These are phyloP conservation scores for Fraxinus platypoda DNA, from an alignment of 305 asterid genomes.

Conservation along the genomic window DNA sequence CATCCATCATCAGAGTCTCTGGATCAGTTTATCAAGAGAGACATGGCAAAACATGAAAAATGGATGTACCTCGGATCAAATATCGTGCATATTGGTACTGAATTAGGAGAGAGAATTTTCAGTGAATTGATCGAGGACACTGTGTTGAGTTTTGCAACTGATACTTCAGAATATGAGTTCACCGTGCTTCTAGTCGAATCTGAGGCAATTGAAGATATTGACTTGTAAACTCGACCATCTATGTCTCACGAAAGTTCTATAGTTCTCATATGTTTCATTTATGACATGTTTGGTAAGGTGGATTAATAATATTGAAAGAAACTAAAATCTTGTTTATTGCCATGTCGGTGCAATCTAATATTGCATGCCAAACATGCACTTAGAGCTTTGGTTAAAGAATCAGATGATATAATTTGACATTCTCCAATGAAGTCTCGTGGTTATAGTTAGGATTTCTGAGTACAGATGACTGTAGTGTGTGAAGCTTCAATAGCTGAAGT, in stretches of 20 bases:
- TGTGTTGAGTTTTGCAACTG: constrained; percentile 34
- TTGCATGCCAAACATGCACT: background rate
- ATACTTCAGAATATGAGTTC: constrained; percentile 23
- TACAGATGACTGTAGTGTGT: constrained; percentile 19
- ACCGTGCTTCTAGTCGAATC: constrained; percentile 25
- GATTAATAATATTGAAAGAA: background rate
- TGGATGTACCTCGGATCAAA: constrained; percentile 66
- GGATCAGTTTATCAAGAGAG: constrained; percentile 64
- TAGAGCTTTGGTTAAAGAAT: constrained; percentile 4
- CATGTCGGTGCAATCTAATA: background rate
- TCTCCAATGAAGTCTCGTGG: constrained; percentile 10
- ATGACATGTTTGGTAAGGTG: background rate
- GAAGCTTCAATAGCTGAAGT: constrained; percentile 24
- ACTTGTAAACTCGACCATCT: constrained; percentile 11
- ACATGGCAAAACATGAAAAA: constrained; percentile 52
- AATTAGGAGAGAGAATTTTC: constrained; percentile 59
- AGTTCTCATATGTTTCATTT: background rate
- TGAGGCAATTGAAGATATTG: constrained; percentile 24
- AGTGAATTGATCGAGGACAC: constrained; percentile 63
- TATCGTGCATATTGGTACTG: constrained; percentile 48
- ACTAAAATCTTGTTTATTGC: background rate
- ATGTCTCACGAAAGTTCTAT: constrained; percentile 11
- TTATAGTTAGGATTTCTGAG: constrained; percentile 21
- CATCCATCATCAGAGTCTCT: constrained; percentile 47
- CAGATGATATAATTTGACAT: background rate